These are phyloP conservation scores for Corylus avellana DNA, from an alignment of 306 rosid species.

Conservation along the genomic window DNA sequence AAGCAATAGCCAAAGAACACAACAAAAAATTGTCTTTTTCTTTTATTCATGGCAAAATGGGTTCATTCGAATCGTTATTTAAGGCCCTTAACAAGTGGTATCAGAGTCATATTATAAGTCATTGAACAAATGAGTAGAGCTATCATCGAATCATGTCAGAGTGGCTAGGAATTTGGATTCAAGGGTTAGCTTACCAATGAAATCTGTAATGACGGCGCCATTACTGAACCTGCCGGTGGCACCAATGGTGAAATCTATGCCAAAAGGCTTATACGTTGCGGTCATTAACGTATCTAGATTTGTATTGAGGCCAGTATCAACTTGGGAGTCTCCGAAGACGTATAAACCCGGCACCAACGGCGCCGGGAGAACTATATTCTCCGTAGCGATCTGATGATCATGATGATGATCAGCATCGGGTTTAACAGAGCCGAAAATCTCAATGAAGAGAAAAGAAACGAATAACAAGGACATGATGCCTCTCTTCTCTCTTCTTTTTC, in stretches of 20 bases:
- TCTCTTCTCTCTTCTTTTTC: neutral
- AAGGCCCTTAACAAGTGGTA: no score
- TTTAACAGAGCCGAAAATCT: neutral
- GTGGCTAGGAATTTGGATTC: no score
- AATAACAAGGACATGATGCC: neutral
- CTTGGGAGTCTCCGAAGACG: neutral
- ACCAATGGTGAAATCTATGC: constrained; percentile 9
- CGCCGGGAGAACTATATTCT: neutral
- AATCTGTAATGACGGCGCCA: neutral
- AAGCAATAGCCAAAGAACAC: neutral
- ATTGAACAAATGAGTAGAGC: no score
- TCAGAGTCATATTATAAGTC: no score
- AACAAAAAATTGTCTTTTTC: no score
- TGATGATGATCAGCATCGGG: neutral
- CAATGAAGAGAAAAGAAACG: neutral
- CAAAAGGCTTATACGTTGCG: neutral
- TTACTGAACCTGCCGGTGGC: constrained; percentile 3
- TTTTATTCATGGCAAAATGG: neutral
- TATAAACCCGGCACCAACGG: neutral
- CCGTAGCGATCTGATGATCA: no score
- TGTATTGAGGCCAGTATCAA: neutral
- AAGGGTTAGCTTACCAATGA: neutral
- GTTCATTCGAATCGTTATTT: no score
- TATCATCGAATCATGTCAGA: no score
- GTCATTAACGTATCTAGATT: neutral